Base-by-base conservation (phyloP, 345 rosid species). In the Gossypium bickii region DNA sequence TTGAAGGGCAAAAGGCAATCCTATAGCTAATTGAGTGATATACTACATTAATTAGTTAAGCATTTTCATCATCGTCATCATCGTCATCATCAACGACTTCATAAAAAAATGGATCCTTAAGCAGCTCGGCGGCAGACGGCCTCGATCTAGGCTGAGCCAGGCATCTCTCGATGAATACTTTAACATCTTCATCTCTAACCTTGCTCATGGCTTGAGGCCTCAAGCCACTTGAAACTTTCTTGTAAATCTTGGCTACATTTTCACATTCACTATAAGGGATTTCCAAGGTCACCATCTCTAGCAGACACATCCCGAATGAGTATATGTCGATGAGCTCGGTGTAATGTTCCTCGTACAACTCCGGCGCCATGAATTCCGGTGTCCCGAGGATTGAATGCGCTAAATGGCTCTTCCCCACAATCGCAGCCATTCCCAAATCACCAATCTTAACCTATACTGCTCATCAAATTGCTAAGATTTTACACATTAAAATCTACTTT, bases 321-420 rank as follows among this genome's bases (percentile, higher is more conserved):
- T 93, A 93, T 6, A 93, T 87, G 79, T 93, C 98, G 29, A 93
- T 90, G 53, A 81, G 64, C 78, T 93, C 98, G 0, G 94, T 93
- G 83, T 91, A 93, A 61, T 84, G 81, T 80, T 91, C 97, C 7
- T 93, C 93, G 41, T 91, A 93, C 0, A 93, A 85, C 87, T 91
- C 98, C 2, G 98, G 98, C 4, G 98, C 98, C 98, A 93, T 91
- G 70, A 86, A 93, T 74, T 93, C 98, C 12, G 97, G 98, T 3
- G 98, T 93, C 58, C 98, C 98, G 0, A 93, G 87, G 18, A 93
- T 73, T 0, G 98, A 91, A 73, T 91, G 97, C 0, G 97, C 98
- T 7, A 79, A 74, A 67, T 86, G 98, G 70, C 76, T 86, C 85
- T 88, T 85, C n/a, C 94, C 97, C 43, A 91, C 91, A 10, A 59